Percentiles rank a stretch among this genome's conserved stretches.
These are phyloP conservation scores for Leishmania turanica DNA, from an alignment of 208 protist species.

Conservation along the genomic window DNA sequence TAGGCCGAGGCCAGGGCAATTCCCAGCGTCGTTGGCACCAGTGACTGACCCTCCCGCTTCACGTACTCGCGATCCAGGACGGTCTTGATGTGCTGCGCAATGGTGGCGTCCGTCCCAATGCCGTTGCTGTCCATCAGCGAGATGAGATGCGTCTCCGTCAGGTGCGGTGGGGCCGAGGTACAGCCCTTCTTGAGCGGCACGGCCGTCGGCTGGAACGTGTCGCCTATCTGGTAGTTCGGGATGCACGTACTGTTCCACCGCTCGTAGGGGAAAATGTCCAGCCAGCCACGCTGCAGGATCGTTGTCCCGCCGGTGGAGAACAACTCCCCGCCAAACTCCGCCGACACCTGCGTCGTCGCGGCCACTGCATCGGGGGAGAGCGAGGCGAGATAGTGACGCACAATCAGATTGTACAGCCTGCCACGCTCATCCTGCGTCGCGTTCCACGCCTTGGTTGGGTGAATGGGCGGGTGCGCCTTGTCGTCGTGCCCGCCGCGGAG, in stretches of 20 bases:
- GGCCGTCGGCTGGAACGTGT: constrained; percentile 87
- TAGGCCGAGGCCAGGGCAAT: constrained; percentile 96
- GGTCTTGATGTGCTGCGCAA: constrained; percentile 99
- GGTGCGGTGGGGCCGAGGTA: constrained; percentile 91
- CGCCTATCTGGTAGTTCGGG: constrained; percentile 90
- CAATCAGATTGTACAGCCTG: constrained; percentile 96
- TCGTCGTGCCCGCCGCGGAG: constrained; percentile 96
- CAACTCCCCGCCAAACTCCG: constrained; percentile 72
- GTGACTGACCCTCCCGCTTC: constrained; percentile 64
- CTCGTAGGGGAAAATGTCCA: constrained; percentile 94
- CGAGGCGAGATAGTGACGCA: constrained; percentile 98
- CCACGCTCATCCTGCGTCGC: constrained; percentile 52
- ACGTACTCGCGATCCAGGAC: constrained; percentile 95
- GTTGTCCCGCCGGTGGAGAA: constrained; percentile 92
- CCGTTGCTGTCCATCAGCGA: constrained; percentile 97
- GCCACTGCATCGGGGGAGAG: constrained; percentile 93
- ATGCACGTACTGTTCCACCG: constrained; percentile 89
- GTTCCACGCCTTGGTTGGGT: constrained; percentile 92
- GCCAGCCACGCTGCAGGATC: constrained; percentile 93
- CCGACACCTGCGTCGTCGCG: constrained; percentile 85
- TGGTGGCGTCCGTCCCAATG: constrained; percentile 99
- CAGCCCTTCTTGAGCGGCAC: constrained; percentile 80
- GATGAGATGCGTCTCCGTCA: constrained; percentile 98
- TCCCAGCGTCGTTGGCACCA: constrained; percentile 95
- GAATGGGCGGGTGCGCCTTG: constrained; percentile 98